Evolutionary conservation across 73 alveolate species (phyloP).

Genomic region (Paramecium biaurelia): DNA sequence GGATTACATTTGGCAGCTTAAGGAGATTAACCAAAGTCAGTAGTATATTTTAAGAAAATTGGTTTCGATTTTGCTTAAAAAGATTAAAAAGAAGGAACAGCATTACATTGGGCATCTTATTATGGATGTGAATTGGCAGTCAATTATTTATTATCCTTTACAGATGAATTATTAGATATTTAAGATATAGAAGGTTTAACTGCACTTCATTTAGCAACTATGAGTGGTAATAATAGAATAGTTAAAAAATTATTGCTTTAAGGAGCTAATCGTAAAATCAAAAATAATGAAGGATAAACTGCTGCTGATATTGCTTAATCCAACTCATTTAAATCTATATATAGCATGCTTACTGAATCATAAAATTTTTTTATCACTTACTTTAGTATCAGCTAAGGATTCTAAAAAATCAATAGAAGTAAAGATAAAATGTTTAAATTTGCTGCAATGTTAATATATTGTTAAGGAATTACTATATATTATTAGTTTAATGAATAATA

Average conservation of each 20-base stretch:
- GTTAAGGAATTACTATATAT: neutral
- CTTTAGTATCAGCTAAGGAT: constrained; percentile 29
- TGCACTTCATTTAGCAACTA: constrained; percentile 56
- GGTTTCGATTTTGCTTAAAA: constrained; percentile 71
- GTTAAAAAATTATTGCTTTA: constrained; percentile 44
- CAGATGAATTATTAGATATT: neutral
- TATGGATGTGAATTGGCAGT: constrained; percentile 67
- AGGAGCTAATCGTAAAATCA: constrained; percentile 38
- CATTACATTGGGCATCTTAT: constrained; percentile 95
- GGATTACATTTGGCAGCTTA: constrained; percentile 97
- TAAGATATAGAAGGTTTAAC: constrained; percentile 57
- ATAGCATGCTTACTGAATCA: constrained; percentile 28
- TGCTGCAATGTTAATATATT: neutral
- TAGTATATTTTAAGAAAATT: constrained; percentile 83
- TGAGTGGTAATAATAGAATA: constrained; percentile 63
- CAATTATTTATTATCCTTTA: constrained; percentile 36
- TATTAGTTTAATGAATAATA: no score
- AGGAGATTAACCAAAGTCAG: constrained; percentile 89
- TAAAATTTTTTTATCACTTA: neutral
- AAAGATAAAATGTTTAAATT: neutral
- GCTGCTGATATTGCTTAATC: constrained; percentile 44
- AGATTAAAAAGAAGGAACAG: constrained; percentile 88
- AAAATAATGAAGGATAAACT: constrained; percentile 7
- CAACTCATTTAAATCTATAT: neutral
- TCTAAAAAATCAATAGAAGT: neutral